Conservation (phyloP, 2,329 filamentous ascomycete species). For the Lojkania enalia region DNA sequence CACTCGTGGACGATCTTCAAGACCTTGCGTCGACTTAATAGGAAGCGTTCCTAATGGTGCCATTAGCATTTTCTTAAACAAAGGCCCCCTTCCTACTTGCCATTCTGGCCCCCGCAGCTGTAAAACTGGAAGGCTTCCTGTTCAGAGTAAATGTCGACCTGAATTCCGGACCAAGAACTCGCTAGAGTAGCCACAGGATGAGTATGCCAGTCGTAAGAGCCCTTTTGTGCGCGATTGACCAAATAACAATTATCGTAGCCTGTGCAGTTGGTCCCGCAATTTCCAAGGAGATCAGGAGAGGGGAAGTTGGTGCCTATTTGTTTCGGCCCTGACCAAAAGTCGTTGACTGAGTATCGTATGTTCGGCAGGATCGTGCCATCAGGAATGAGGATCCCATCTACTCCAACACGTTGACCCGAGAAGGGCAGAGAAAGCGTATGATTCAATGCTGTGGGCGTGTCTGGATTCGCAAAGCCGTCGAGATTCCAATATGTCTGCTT, state of each 20-base stretch:
- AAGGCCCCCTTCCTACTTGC: conserved; percentile 36
- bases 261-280: conserved; percentile 80
- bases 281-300: conserved; percentile 64
- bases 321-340: conserved; percentile 83
- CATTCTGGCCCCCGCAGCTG: conserved; percentile 77
- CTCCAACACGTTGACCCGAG: conserved; percentile 68
- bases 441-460: conserved; percentile 67
- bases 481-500: conserved; percentile 78
- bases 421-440: conserved; percentile 75
- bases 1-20: conserved; percentile 62
- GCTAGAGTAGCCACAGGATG: conserved; percentile 67
- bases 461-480: conserved; percentile 75
- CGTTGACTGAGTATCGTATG: conserved; percentile 68
- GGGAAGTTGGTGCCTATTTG: conserved; percentile 72
- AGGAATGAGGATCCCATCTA: conserved; percentile 59
- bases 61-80: conserved; percentile 12
- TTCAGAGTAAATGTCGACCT: conserved; percentile 78
- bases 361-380: conserved; percentile 68
- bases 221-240: conserved; percentile 63
- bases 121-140: conserved; percentile 90
- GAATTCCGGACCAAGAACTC: conserved; percentile 79
- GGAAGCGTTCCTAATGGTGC: conserved; percentile 53
- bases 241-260: conserved; percentile 82
- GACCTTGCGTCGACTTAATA: conserved; percentile 71
- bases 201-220: conserved; percentile 65